Base-by-base conservation (phyloP, 2,329 filamentous ascomycete species). In the Aureobasidium sp. region DNA sequence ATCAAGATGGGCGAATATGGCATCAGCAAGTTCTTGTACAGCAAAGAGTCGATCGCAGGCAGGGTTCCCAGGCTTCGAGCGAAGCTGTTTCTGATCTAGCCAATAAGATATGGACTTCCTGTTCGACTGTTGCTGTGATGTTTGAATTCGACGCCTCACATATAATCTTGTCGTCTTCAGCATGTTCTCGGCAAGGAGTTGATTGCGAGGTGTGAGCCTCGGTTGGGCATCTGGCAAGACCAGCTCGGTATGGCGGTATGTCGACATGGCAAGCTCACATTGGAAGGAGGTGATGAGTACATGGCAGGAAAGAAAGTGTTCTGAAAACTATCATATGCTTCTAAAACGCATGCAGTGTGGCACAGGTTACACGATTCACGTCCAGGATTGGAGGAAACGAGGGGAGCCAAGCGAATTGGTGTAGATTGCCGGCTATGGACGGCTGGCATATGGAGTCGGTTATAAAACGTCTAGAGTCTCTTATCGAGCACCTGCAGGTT, bases 1-100 rank as follows among this genome's bases (percentile, higher is more conserved):
- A 34, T 42, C 39, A 7, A 57, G 41, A 23, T 46, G 29, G 12
- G 53, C 39, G 20, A 57, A 27, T 13, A 57, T 57, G 13, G 39
- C 29, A 36, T 57, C 53, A 23, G 53, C 53, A 26, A 57, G 41
- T n/a, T 57, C 53, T 20, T 57, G 53, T 8, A 57, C 29, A n/a
- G 39, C 53, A 36, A 57, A 57, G 17, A 46, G 39, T 36, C n/a
- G 53, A 17, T 57, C 29, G 53, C 53, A 57, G 29, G 41, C 39
- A 44, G 53, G 27, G 4, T 44, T 23, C 34, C 34, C 34, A 15
- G 34, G 12, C 34, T 15, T 42, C 4, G 23, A 44, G 12, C n/a
- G 26, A 15, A 27, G 27, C 7, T 46, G 26, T 17, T 36, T 46
- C 29, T 44, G 53, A 20, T 46, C n/a, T 36, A 46, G 53, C 53